phyloP scores from a whole-genome alignment of 768 basidiomycete genomes.

The Mrakia frigida region DNA sequence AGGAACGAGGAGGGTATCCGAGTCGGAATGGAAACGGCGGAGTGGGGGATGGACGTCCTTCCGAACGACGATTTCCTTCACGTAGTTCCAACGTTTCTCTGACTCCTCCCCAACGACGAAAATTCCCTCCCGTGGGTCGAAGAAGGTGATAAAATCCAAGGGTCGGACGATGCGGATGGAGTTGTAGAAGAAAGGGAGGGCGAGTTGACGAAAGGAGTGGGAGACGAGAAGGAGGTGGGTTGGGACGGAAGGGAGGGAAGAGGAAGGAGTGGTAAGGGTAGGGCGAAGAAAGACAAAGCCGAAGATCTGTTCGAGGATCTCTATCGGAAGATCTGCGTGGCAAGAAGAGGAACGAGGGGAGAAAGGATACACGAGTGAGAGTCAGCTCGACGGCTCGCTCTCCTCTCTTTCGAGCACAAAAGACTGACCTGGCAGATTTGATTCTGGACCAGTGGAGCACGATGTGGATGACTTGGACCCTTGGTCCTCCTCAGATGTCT shows the following conservation, averaged over 20 bases:
- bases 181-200: background rate
- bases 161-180: background rate
- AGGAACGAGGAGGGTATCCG: background rate
- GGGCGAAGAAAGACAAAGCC: background rate
- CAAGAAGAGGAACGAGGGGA: background rate
- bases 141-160: background rate
- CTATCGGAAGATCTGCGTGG: background rate
- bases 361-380: background rate
- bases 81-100: background rate
- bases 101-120: background rate
- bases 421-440: too few species aligned
- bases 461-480: too few species aligned
- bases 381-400: background rate
- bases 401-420: too few species aligned
- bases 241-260: background rate
- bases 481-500: too few species aligned
- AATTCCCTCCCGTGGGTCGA: background rate
- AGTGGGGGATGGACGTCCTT: background rate
- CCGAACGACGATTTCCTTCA: background rate
- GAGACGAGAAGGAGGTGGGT: background rate
- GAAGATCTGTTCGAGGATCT: background rate
- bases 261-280: background rate
- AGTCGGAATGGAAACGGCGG: background rate
- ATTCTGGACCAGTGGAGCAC: too few species aligned
- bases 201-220: background rate